Evolutionary conservation across 1,139 yeast genomes (phyloP).

Genomic region (Geotrichum klebahnii): DNA sequence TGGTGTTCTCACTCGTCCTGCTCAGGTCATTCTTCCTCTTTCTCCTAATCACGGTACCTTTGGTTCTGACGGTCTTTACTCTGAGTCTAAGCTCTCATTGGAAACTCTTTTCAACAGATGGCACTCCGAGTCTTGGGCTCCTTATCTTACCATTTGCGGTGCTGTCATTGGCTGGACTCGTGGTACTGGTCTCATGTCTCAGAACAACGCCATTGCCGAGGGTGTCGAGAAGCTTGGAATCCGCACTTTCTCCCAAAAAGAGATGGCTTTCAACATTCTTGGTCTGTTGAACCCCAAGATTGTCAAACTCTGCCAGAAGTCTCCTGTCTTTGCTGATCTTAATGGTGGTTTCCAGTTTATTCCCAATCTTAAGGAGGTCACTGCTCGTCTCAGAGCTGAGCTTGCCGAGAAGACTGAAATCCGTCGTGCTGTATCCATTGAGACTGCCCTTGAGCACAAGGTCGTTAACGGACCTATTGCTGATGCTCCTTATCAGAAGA

Average conservation of each 20-base stretch:
- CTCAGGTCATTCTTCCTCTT: slow-evolving; percentile 91
- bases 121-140: slow-evolving; percentile 95
- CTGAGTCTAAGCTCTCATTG: slow-evolving; percentile 90
- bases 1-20: slow-evolving; percentile 70
- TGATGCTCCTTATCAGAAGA: slow-evolving; percentile 77
- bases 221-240: slow-evolving; percentile 95
- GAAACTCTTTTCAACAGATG: slow-evolving; percentile 98
- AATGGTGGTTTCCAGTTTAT: slow-evolving; percentile 97
- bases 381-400: slow-evolving; percentile 74
- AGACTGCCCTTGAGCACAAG: slow-evolving; percentile 88
- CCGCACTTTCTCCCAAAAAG: slow-evolving; percentile 96
- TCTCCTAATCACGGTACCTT: slow-evolving; percentile 99
- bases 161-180: slow-evolving; percentile 99
- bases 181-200: slow-evolving; percentile 98
- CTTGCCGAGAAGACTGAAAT: slow-evolving; percentile 82
- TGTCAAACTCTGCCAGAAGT: slow-evolving; percentile 81
- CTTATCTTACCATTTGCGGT: slow-evolving; percentile 93
- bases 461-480: slow-evolving; percentile 86
- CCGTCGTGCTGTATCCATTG: slow-evolving; percentile 92
- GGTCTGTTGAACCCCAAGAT: slow-evolving; percentile 89
- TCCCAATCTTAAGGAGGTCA: slow-evolving; percentile 85
- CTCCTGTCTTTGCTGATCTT: slow-evolving; percentile 95
- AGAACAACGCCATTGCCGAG: slow-evolving; percentile 94
- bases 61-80: slow-evolving; percentile 95
- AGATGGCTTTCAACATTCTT: slow-evolving; percentile 96